A percentile compares a stretch with the other conserved stretches of the same genome.
Evolutionary conservation across 1,139 yeast species (phyloP).

Genomic region (Pichia sp.): DNA sequence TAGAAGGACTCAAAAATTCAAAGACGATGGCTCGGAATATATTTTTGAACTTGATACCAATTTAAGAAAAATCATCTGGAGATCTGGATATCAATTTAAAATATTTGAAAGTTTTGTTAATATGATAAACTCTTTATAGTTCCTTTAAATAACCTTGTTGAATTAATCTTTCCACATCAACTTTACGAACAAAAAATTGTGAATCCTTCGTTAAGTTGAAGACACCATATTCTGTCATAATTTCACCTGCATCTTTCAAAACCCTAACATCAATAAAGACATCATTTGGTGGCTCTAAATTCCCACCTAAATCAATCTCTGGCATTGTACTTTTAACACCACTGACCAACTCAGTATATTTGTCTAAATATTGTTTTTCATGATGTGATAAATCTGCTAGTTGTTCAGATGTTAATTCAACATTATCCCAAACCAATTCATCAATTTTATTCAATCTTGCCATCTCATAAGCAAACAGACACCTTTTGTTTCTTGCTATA

Average conservation of each 20-base stretch:
- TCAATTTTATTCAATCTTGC: slow-evolving; percentile 64
- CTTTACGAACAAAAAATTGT: slow-evolving; percentile 87
- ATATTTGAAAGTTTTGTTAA: slow-evolving; percentile 27
- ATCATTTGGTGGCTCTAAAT: slow-evolving; percentile 82
- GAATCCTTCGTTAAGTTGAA: slow-evolving; percentile 92
- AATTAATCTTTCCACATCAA: slow-evolving; percentile 87
- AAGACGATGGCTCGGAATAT: slow-evolving; percentile 5
- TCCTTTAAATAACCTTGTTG: slow-evolving; percentile 92
- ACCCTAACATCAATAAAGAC: slow-evolving; percentile 92
- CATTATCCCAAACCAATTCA: slow-evolving; percentile 61
- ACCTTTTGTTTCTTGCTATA: slow-evolving; percentile 82
- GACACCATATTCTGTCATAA: slow-evolving; percentile 95
- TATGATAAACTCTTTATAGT: slow-evolving; percentile 33
- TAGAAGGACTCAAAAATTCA: slow-evolving; percentile 12
- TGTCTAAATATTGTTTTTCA: slow-evolving; percentile 73
- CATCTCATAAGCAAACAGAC: slow-evolving; percentile 76
- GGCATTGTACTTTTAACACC: slow-evolving; percentile 74
- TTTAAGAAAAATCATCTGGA: slow-evolving; percentile 16
- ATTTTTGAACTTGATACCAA: slow-evolving; percentile 2
- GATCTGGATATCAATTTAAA: slow-evolving; percentile 20
- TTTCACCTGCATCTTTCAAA: slow-evolving; percentile 90
- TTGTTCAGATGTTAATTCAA: slow-evolving; percentile 28
- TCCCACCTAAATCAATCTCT: slow-evolving; percentile 84
- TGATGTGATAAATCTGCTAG: slow-evolving; percentile 59
- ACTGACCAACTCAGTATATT: slow-evolving; percentile 64